These are phyloP conservation scores for Guyanaporus albipodus DNA, from an alignment of 768 basidiomycete species.

Conservation along the genomic window DNA sequence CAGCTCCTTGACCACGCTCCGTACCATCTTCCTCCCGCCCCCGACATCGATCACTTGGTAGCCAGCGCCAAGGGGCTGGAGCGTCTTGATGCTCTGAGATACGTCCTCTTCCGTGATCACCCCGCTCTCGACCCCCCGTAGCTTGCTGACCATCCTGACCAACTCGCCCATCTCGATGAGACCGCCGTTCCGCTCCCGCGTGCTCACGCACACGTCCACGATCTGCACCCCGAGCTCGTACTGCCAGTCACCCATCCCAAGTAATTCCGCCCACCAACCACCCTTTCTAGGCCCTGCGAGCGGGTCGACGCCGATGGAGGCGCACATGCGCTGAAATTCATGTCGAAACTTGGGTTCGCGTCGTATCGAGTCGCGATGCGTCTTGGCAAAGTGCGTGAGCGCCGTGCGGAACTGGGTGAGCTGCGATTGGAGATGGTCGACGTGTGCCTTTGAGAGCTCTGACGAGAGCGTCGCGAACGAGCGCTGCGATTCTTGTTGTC, in stretches of 20 bases:
- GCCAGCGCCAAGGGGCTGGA: conserved; percentile 87
- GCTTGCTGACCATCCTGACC: conserved; percentile 67
- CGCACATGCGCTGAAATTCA: conserved; percentile 95
- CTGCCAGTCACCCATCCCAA: conserved; percentile 91
- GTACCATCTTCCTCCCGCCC: conserved; percentile 70
- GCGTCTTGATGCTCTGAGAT: conserved; percentile 74
- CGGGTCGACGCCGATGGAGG: conserved; percentile 91
- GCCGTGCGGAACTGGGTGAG: conserved; percentile 81
- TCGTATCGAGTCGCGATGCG: conserved; percentile 81
- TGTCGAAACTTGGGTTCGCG: conserved; percentile 83
- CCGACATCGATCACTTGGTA: conserved; percentile 79
- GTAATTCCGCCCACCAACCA: conserved; percentile 89
- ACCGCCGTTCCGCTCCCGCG: conserved; percentile 86
- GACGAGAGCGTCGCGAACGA: conserved; percentile 82
- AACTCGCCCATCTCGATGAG: conserved; percentile 87
- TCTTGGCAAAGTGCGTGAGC: conserved; percentile 72
- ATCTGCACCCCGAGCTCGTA: conserved; percentile 95
- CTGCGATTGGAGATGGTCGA: conserved; percentile 76
- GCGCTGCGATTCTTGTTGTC: conserved; percentile 76
- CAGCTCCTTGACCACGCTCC: conserved; percentile 85
- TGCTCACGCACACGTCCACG: conserved; percentile 87
- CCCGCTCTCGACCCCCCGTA: conserved; percentile 67
- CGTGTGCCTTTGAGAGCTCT: conserved; percentile 70
- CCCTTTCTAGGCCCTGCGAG: conserved; percentile 81
- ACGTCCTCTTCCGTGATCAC: conserved; percentile 84